Evolutionary conservation across 495 filamentous ascomycete genomes (phyloP).

Genomic region (Penicillium salamii): DNA sequence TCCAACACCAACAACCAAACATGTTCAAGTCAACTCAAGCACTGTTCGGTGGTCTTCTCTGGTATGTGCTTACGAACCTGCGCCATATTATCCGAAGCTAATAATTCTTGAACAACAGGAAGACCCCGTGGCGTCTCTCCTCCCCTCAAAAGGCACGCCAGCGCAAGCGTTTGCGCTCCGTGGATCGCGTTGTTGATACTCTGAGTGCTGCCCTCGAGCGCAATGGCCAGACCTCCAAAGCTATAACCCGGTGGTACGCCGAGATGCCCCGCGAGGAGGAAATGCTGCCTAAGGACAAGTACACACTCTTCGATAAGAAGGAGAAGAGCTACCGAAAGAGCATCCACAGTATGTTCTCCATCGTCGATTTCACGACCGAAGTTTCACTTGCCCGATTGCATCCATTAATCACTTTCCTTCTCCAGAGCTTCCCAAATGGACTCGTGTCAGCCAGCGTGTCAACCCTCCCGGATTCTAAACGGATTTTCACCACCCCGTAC

Average conservation of each 20-base stretch:
- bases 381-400: neutral
- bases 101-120: constrained; percentile 55
- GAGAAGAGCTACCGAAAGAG: constrained; percentile 93
- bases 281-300: constrained; percentile 96
- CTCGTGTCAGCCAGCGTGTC: constrained; percentile 83
- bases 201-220: constrained; percentile 72
- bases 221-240: constrained; percentile 63
- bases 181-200: constrained; percentile 78
- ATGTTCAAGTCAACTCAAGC: constrained; percentile 75
- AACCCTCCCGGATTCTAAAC: constrained; percentile 90
- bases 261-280: constrained; percentile 96
- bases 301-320: constrained; percentile 95
- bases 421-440: constrained; percentile 94
- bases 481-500: constrained; percentile 4
- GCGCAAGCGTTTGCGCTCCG: constrained; percentile 76
- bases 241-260: constrained; percentile 81
- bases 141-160: constrained; percentile 85
- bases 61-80: constrained; percentile 46
- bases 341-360: constrained; percentile 79
- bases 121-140: constrained; percentile 96
- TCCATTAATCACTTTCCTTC: constrained; percentile 1
- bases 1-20: constrained; percentile 11
- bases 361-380: neutral
- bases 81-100: constrained; percentile 1
- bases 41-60: constrained; percentile 78